Evolutionary conservation across 306 rosid genomes (phyloP).

Genomic region (Glycine latifolia): DNA sequence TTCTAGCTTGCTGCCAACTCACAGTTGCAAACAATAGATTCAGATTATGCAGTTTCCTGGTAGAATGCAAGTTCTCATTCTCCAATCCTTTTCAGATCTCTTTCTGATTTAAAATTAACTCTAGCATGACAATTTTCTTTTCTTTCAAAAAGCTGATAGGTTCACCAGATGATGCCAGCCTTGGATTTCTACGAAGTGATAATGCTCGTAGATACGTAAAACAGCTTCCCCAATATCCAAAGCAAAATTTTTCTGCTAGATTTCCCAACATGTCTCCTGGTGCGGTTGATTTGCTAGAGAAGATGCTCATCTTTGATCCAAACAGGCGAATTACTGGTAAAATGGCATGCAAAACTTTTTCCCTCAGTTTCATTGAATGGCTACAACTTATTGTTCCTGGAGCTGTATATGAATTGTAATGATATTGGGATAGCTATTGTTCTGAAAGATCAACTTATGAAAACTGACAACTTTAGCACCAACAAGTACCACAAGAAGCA

Average conservation of each 20-base stretch:
- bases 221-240: slow-evolving; percentile 87
- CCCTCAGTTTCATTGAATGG: not conserved
- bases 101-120: slow-evolving; percentile 27
- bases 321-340: slow-evolving; percentile 92
- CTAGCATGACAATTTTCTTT: slow-evolving; percentile 35
- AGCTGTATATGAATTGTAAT: slow-evolving; percentile 21
- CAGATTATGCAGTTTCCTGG: slow-evolving; percentile 15
- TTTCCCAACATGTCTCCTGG: slow-evolving; percentile 81
- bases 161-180: slow-evolving; percentile 95
- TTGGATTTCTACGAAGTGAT: slow-evolving; percentile 89
- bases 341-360: slow-evolving; percentile 16
- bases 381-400: not conserved
- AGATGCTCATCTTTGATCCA: slow-evolving; percentile 97
- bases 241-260: slow-evolving; percentile 66
- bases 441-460: slow-evolving; percentile 6
- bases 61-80: slow-evolving; percentile 22
- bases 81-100: slow-evolving; percentile 16
- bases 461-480: slow-evolving; percentile 9
- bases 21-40: slow-evolving; percentile 36
- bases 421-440: slow-evolving; percentile 5
- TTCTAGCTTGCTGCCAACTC: slow-evolving; percentile 11
- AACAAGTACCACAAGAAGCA: not conserved
- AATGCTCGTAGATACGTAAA: slow-evolving; percentile 88
- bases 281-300: slow-evolving; percentile 88
- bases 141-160: slow-evolving; percentile 80